Evolutionary conservation across 208 protist genomes (phyloP).

Genomic region (Trypanosoma avium): DNA sequence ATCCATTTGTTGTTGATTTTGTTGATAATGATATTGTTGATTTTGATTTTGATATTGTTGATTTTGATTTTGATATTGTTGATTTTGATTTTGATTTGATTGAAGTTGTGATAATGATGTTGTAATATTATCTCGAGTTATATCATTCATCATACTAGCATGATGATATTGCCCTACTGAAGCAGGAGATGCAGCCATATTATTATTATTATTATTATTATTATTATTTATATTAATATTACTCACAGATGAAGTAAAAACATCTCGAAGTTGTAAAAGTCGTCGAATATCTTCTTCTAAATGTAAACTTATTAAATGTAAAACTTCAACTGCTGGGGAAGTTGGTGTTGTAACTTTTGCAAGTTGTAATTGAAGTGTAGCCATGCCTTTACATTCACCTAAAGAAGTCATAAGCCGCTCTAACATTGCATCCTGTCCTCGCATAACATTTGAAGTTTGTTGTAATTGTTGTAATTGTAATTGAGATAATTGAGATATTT

Average conservation of each 20-base stretch:
- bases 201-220: neutral
- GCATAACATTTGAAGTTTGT: neutral
- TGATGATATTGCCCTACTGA: too few relatives aligned
- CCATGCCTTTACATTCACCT: conserved; percentile 20
- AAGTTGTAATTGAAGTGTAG: conserved; percentile 6
- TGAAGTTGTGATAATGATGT: neutral
- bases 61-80: too few relatives aligned
- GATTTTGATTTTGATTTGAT: too few relatives aligned
- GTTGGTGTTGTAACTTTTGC: neutral
- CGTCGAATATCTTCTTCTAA: conserved; percentile 13
- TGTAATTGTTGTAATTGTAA: too few relatives aligned
- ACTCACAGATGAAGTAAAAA: neutral
- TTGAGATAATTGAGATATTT: too few relatives aligned
- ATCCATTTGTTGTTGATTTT: conserved; percentile 5
- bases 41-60: too few relatives aligned
- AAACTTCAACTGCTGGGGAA: neutral
- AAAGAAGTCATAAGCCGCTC: conserved; percentile 11
- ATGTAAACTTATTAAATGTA: conserved; percentile 6
- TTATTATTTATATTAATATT: too few relatives aligned
- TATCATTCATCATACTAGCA: neutral
- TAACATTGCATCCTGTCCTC: conserved; percentile 1
- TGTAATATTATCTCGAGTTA: neutral
- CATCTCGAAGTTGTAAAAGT: conserved; percentile 1
- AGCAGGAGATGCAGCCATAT: too few relatives aligned
- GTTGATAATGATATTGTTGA: conserved; percentile 7